Evolutionary conservation across 139 green algal species (phyloP).

Genomic region (Tetratostichococcus sp.): DNA sequence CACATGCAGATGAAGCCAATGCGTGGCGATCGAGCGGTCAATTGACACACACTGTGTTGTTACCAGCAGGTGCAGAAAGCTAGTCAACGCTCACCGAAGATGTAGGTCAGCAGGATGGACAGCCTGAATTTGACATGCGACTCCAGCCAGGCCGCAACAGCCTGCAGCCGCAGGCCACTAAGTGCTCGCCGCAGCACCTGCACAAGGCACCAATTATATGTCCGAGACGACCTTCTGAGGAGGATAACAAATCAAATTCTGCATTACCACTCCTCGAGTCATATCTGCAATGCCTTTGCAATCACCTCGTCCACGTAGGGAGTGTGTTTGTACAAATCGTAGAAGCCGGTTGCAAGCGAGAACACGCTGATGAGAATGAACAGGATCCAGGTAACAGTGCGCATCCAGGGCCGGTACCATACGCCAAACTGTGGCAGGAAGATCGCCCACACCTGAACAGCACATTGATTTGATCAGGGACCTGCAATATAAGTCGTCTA

Average conservation of each 20-base stretch:
- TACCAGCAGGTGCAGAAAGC: conserved; percentile 43
- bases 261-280: too few relatives aligned
- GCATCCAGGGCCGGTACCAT: conserved; percentile 74
- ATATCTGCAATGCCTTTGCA: not conserved
- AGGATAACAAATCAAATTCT: not conserved
- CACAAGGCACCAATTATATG: not conserved
- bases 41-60: too few relatives aligned
- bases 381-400: conserved; percentile 52
- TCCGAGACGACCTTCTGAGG: not conserved
- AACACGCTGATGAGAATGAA: conserved; percentile 72
- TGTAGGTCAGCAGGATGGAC: conserved; percentile 81
- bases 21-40: too few relatives aligned
- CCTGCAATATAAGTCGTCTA: too few relatives aligned
- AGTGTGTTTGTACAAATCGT: conserved; percentile 78
- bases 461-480: too few relatives aligned
- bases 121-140: conserved; percentile 60
- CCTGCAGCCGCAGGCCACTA: conserved; percentile 46
- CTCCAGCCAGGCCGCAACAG: conserved; percentile 78
- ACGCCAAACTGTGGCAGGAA: conserved; percentile 62
- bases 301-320: conserved; percentile 56
- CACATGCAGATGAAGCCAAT: not conserved
- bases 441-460: conserved; percentile 68
- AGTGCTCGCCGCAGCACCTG: conserved; percentile 32
- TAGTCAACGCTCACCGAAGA: conserved; percentile 70
- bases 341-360: conserved; percentile 68